Base-by-base conservation (phyloP, 2,329 filamentous ascomycete genomes). In the Sporothrix sp. region DNA sequence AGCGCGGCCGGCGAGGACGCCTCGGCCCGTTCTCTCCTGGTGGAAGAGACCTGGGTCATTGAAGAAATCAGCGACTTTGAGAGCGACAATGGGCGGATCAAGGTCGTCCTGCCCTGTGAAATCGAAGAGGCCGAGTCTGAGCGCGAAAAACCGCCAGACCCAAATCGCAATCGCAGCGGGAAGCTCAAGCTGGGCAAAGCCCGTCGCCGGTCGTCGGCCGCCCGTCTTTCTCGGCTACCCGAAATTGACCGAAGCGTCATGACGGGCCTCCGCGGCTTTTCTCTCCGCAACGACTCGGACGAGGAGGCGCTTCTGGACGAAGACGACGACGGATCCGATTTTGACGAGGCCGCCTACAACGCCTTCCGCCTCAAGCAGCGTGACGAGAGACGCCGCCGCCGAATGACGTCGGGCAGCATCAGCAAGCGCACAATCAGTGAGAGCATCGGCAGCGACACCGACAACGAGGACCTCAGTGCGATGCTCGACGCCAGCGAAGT, bases 401-500 rank as follows among this genome's bases (percentile, higher is more conserved):
- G 74, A 21, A 69, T 74, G 60, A 75, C 70, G 48, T 70, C 71
- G 57, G 73, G 73, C 57, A 76, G 73, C 61, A 71, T 76, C 49
- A 72, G 73, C 56, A 78, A 78, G 64, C 68, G 74, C 33, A 76
- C 73, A 23, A 71, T 76, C 56, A 74, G 69, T 58, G 74, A 77
- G 59, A 66, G 64, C 50, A 64, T 65, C 32, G 69, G 75, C 51
- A 75, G 72, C 59, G 74, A 75, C 54, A 72, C 71, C 8, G 73
- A 75, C 53, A 60, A 57, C 9, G 67, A 69, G 43, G 66, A 69
- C 44, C 53, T 51, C 5, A 63, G 68, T 51, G 64, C 68, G 11
- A 67, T 67, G 37, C 60, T 66, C 13, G 64, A 64, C 14, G 58
- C 64, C 16, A 62, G 66, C 35, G 71, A 74, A 49, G 66, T 66